Base-by-base conservation (phyloP, 2,329 filamentous ascomycete genomes). In the Phialemonium atrogriseum region DNA sequence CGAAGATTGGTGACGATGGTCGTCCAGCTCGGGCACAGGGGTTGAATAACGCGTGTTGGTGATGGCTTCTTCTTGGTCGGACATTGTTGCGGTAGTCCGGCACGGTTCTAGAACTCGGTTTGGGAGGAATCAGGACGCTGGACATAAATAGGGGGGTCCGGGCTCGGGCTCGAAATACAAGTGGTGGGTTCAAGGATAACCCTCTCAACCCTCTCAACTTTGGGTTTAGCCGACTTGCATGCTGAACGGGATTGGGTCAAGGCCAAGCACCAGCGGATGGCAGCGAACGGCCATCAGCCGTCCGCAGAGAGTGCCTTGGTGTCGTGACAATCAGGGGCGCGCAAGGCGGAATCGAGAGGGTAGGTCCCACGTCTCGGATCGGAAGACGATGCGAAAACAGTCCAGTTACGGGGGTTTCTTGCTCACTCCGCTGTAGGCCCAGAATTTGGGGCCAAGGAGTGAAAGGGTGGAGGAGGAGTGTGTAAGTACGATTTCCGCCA, bases 391-490 rank as follows among this genome's bases (percentile, higher is more conserved):
- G 20, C 18, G 12, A 31, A 32, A 22, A 10, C 23, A 39, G 59
- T 49, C 70, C 61, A 89, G 66, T 95, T 96, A 96, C 73, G 89
- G 89, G 59, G 91, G 89, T 68, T 94, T 89, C 71, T 87, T 91
- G 72, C 91, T 85, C 70, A 87, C 84, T 82, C 89, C 88, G 72
- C 80, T 80, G 63, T 89, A 89, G 78, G 93, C 87, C 87, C 87
- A 85, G 72, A 80, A 79, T 59, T 80, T 79, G 64, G 87, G 89
- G 72, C 86, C 86, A 61, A 89, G 80, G 68, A 94, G 84, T 76
- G 86, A 88, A 71, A 81, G 81, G 58, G 81, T 70, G 66, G 81
- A 80, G 61, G 78, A 80, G 60, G 83, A 75, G 66, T 73, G 65
- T 62, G 71, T 61, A 64, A 71, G 69, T 64, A 48, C 49, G 36